These are phyloP conservation scores for Aureobasidium pullulans DNA, from an alignment of 2,329 filamentous ascomycete species.

Conservation along the genomic window DNA sequence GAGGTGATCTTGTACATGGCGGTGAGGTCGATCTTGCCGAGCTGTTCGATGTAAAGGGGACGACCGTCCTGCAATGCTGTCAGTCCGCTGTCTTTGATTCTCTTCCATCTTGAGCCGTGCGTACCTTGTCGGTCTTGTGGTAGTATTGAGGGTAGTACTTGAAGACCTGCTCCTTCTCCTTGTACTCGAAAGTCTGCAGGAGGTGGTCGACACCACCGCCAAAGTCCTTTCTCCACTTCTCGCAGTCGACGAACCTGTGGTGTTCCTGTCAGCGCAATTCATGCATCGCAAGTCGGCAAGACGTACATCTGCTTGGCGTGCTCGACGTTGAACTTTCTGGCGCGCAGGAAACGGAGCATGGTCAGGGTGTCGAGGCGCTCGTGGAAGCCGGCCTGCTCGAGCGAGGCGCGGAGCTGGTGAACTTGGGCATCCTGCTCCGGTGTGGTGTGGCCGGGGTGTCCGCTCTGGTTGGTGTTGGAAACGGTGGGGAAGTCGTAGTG, in stretches of 20 bases:
- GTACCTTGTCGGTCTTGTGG: slow-evolving; percentile 83
- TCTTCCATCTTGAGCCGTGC: slow-evolving; percentile 6
- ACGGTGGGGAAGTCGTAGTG: slow-evolving; percentile 87
- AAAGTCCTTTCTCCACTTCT: slow-evolving; percentile 85
- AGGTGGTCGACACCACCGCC: slow-evolving; percentile 67
- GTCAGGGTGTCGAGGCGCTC: slow-evolving; percentile 88
- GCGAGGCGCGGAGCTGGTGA: slow-evolving; percentile 71
- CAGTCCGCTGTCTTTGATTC: neutral
- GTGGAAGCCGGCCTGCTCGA: slow-evolving; percentile 76
- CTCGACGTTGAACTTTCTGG: slow-evolving; percentile 88
- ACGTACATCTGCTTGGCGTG: slow-evolving; percentile 80
- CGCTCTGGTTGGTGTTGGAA: slow-evolving; percentile 60
- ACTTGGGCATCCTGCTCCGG: slow-evolving; percentile 84
- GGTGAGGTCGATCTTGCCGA: slow-evolving; percentile 84
- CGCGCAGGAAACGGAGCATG: slow-evolving; percentile 83
- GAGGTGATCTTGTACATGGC: slow-evolving; percentile 92
- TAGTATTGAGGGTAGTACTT: slow-evolving; percentile 98
- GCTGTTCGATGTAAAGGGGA: slow-evolving; percentile 92
- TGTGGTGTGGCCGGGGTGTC: slow-evolving; percentile 84
- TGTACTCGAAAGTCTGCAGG: slow-evolving; percentile 73
- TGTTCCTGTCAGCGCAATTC: neutral
- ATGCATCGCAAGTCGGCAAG: neutral
- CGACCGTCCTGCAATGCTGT: slow-evolving; percentile 95
- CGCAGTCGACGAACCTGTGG: slow-evolving; percentile 76
- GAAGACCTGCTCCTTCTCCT: slow-evolving; percentile 74